Evolutionary conservation across 176 grass and related monocot genomes (phyloP), one percentile per base, ranked within the genome.

Genomic region (Lolium perenne): DNA sequence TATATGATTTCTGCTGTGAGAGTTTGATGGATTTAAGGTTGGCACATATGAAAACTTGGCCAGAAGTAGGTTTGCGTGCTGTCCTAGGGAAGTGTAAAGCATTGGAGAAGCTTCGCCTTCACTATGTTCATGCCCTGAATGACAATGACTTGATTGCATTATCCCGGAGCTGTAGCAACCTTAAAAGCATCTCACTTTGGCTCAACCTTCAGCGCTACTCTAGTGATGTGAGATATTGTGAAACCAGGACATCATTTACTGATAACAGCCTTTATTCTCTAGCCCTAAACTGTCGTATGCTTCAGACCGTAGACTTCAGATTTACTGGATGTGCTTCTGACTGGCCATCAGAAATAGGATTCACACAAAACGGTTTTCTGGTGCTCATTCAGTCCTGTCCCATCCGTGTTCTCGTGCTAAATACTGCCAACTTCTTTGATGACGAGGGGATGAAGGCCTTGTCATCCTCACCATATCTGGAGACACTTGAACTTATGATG

Each of bases 101-200:
- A 72, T 72, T 72, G 69, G 69, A 72, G 69, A 47, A 72, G 8
- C 70, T 73, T 48, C 48, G 1, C 43, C 43, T 73, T 73, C 11
- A 73, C 43, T 10, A 73, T 73, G 70, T 23, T 14, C 2, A 0
- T 73, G 70, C n/a, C 70, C 0, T 73, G n/a, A 73, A 73, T 73
- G 70, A 48, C n/a, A 73, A 8, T 73, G 70, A 73, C 70, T 14
- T 73, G 0, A 73, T 48, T 73, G 11, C 2, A 7, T 14, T 73
- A 73, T 73, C 70, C 13, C 20, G 43, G 43, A 73, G 70, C 70
- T 48, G 70, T 20, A 73, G 70, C 11, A 43, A 43, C 67, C 67
- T 70, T 43, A 70, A 35, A 35, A 35, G 32, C 32, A 35, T 35
- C 2, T 35, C 32, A 35, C 32, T 35, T 35, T 35, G 32, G 67